Percentiles rank a stretch among this genome's conserved stretches.
phyloP scores from a whole-genome alignment of 331 rosid species.

The Malus hybrid region DNA sequence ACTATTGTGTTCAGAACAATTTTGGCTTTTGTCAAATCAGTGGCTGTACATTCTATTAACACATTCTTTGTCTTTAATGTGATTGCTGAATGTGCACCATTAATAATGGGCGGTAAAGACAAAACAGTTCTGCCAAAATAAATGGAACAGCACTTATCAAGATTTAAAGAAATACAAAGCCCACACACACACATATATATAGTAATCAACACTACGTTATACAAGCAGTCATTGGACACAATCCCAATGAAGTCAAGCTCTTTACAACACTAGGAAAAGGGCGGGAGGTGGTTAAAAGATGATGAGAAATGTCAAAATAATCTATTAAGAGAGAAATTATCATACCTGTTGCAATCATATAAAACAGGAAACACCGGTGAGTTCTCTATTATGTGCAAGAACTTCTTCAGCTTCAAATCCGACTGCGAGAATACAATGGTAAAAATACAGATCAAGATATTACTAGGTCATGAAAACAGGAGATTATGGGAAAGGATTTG shows the following conservation, averaged over 20 bases:
- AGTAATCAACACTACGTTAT: no score
- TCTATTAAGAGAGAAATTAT: neutral
- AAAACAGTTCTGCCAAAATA: slow-evolving; percentile 64
- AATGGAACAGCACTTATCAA: slow-evolving; percentile 2
- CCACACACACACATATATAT: neutral
- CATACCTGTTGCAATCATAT: slow-evolving; percentile 71
- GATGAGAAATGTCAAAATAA: neutral
- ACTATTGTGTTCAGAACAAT: slow-evolving; percentile 91
- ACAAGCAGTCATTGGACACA: neutral
- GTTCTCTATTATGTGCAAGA: slow-evolving; percentile 82
- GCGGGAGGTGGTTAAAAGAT: neutral
- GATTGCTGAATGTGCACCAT: slow-evolving; percentile 92
- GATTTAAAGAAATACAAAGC: neutral
- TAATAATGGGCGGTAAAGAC: slow-evolving; percentile 91
- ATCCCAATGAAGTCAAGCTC: neutral
- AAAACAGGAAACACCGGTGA: slow-evolving; percentile 76
- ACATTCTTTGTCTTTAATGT: slow-evolving; percentile 79
- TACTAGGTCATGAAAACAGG: neutral
- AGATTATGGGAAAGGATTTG: neutral
- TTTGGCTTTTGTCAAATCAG: slow-evolving; percentile 92
- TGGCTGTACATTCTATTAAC: slow-evolving; percentile 91
- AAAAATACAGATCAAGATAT: slow-evolving; percentile 22
- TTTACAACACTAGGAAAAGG: neutral
- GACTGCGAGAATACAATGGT: slow-evolving; percentile 42
- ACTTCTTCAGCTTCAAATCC: slow-evolving; percentile 94